Percentiles rank a stretch among this genome's conserved stretches.
phyloP scores from a whole-genome alignment of 1,139 yeast genomes.

The Spathaspora sp. region DNA sequence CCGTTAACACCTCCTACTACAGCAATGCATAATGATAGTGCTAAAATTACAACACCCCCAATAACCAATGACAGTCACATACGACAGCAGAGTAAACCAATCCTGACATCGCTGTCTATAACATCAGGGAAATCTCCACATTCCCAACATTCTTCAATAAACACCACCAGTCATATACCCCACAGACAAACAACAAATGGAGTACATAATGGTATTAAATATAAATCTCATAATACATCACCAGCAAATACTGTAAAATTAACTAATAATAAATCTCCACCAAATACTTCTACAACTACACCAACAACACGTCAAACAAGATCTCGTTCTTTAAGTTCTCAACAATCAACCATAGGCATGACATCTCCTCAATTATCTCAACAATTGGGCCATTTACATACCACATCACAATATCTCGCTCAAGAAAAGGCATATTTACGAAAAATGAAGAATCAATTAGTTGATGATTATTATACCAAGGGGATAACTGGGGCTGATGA shows the following conservation, averaged over 20 bases:
- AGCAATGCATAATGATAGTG: not conserved
- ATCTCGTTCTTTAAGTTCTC: not conserved
- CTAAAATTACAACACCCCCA: not conserved
- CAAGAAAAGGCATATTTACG: constrained; percentile 72
- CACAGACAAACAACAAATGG: not conserved
- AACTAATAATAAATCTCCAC: not conserved
- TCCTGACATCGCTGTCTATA: not conserved
- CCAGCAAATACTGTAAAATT: not conserved
- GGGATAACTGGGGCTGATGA: constrained; percentile 49
- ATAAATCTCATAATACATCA: not conserved
- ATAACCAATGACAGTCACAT: not conserved
- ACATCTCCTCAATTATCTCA: not conserved
- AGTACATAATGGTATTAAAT: not conserved
- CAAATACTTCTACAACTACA: not conserved
- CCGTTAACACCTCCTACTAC: not conserved
- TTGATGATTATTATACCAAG: constrained; percentile 70
- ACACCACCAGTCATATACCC: not conserved
- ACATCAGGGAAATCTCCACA: not conserved
- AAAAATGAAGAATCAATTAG: constrained; percentile 60
- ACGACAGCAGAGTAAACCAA: not conserved
- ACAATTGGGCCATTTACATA: not conserved
- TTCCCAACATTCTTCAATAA: not conserved
- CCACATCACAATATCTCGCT: constrained; percentile 41
- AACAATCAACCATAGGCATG: not conserved
- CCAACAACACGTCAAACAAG: not conserved